Percentiles rank a stretch among this genome's conserved stretches.
Conservation (phyloP, 73 alveolate genomes). For the Blepharisma japonicum region DNA sequence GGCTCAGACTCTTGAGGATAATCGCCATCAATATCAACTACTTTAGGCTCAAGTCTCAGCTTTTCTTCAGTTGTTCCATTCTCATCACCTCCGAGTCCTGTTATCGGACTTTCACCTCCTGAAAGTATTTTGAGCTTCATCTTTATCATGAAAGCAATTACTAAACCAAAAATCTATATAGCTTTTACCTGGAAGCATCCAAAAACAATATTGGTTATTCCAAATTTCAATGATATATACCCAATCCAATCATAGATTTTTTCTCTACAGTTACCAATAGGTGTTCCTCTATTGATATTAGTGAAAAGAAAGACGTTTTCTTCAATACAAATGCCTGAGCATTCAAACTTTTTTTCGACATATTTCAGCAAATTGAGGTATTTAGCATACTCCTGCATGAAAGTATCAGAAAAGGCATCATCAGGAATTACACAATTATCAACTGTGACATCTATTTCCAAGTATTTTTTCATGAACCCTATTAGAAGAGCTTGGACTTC, state of each 20-base stretch:
- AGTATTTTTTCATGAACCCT: neutral
- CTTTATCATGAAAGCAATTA: too few species aligned
- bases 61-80: too few species aligned
- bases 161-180: too few species aligned
- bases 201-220: neutral
- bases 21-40: too few species aligned
- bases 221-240: neutral
- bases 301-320: neutral
- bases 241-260: conserved; percentile 5
- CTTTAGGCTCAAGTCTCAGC: too few species aligned
- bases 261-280: neutral
- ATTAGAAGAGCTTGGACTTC: neutral
- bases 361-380: neutral
- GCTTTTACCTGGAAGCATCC: neutral
- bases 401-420: neutral
- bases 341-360: conserved; percentile 1
- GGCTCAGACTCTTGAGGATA: too few species aligned
- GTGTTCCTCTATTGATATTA: neutral
- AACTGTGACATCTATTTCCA: neutral
- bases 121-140: too few species aligned
- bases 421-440: too few species aligned
- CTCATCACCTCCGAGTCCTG: too few species aligned
- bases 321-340: conserved; percentile 22
- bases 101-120: too few species aligned
- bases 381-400: neutral